Evolutionary conservation across 306 rosid genomes (phyloP), one percentile per base, ranked within the genome.

Genomic region (Trifolium dubium): DNA sequence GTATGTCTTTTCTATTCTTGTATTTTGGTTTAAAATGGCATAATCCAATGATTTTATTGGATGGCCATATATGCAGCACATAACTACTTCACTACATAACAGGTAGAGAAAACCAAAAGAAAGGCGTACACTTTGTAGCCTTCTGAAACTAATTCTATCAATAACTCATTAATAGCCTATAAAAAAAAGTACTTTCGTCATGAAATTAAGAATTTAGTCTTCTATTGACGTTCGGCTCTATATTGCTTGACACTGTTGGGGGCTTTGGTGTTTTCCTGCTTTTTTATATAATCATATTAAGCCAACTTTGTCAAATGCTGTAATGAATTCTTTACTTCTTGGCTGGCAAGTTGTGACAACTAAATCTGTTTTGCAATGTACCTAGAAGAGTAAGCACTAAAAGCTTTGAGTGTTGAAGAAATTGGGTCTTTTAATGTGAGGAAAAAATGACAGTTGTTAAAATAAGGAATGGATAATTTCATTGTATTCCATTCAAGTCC

Each of bases 1-100:
- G 98, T 92, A 81, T 51, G 83, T 69, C 65, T 64, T 84, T 32
- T 56, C 66, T 68, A 54, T 77, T 72, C 28, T 53, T 35, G 41
- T 51, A 63, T 53, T 74, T 61, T 49, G 46, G 49, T 72, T 39
- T 56, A 67, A 61, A 72, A 69, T 67, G 66, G 43, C 61, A 59
- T 67, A 18, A 39, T 59, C 63, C 12, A 14, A 44, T 51, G 34
- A 60, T 61, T 74, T 67, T 15, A 23, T 17, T 74, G 34, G 43
- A 60, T 61, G 44, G 43, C 30, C 43, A 11, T 14, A 15, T 66
- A 23, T 31, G 72, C 76, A 70, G 34, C 55, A 49, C 43, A 67
- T 53, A 40, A 60, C 50, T 10, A 40, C 75, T 35, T 64, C 39
- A 50, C 49, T 18, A 2, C 47, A 58, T 67, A 59, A 58, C 28